These are phyloP conservation scores for Alnus glutinosa DNA, from an alignment of 306 rosid species.

Conservation along the genomic window DNA sequence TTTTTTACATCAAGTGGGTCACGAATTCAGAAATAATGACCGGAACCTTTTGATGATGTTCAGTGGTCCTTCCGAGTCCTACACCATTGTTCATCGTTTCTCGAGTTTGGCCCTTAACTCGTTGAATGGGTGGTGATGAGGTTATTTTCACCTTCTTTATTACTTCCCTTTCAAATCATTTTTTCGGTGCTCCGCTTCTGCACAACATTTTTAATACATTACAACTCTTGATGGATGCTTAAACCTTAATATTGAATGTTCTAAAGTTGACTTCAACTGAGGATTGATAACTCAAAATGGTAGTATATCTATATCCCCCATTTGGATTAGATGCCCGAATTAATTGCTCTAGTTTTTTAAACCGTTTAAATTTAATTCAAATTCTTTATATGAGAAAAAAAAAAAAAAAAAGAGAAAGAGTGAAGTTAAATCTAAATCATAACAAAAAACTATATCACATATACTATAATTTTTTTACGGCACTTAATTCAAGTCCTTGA, in stretches of 20 bases:
- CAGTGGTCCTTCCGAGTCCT: not conserved
- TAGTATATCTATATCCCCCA: too few species aligned
- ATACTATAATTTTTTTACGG: too few species aligned
- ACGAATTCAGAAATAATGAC: not conserved
- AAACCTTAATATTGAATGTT: not conserved
- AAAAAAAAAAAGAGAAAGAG: not conserved
- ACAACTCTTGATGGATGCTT: constrained; percentile 1
- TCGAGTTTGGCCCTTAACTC: not conserved
- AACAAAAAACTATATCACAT: too few species aligned
- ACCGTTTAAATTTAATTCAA: not conserved
- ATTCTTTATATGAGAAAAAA: too few species aligned
- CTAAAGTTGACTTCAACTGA: not conserved
- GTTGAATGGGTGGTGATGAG: not conserved
- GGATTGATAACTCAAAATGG: too few species aligned
- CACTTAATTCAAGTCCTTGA: too few species aligned
- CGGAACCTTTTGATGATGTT: not conserved
- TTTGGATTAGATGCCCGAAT: too few species aligned
- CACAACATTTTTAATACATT: not conserved
- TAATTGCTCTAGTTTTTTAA: too few species aligned
- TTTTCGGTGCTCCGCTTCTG: not conserved
- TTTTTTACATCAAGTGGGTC: not conserved
- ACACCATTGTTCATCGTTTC: not conserved
- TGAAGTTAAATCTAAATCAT: too few species aligned
- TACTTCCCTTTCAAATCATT: not conserved
- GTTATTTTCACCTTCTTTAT: not conserved